Conservation (phyloP, 2,329 filamentous ascomycete species). For the Hysterium pulicare region DNA sequence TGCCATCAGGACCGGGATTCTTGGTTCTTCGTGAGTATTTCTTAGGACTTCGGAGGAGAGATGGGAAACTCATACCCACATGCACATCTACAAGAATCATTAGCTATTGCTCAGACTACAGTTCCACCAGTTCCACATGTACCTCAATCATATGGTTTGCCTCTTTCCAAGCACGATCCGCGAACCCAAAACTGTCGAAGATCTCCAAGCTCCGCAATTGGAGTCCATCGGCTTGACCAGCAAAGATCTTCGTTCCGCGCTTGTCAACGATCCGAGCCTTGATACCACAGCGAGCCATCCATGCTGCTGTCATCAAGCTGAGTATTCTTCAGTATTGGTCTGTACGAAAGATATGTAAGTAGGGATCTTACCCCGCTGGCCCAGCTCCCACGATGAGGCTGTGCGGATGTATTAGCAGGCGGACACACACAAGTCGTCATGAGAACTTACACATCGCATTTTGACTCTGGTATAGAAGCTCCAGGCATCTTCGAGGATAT, state of each 20-base stretch:
- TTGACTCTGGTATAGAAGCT: no score
- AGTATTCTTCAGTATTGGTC: neutral
- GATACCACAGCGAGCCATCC: conserved; percentile 41
- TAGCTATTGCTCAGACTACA: conserved; percentile 1
- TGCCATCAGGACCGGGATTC: conserved; percentile 61
- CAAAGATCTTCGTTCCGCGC: conserved; percentile 39
- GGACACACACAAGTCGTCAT: no score
- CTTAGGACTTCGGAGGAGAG: no score
- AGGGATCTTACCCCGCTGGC: conserved; percentile 30
- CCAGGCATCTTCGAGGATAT: no score
- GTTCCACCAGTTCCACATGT: conserved; percentile 29
- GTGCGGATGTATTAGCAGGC: no score
- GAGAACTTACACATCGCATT: no score
- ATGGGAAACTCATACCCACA: conserved; percentile 29
- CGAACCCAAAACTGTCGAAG: conserved; percentile 64
- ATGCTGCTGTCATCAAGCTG: conserved; percentile 40
- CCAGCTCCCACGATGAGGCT: conserved; percentile 40
- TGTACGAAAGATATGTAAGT: neutral
- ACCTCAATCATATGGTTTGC: conserved; percentile 68
- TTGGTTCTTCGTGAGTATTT: conserved; percentile 3
- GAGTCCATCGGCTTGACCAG: conserved; percentile 42
- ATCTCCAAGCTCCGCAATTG: conserved; percentile 44
- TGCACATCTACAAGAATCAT: conserved; percentile 27
- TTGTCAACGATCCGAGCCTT: conserved; percentile 42
- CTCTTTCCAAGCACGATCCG: conserved; percentile 62